These are phyloP conservation scores for Xylariaceae sp. DNA, from an alignment of 2,329 filamentous ascomycete species.

Conservation along the genomic window DNA sequence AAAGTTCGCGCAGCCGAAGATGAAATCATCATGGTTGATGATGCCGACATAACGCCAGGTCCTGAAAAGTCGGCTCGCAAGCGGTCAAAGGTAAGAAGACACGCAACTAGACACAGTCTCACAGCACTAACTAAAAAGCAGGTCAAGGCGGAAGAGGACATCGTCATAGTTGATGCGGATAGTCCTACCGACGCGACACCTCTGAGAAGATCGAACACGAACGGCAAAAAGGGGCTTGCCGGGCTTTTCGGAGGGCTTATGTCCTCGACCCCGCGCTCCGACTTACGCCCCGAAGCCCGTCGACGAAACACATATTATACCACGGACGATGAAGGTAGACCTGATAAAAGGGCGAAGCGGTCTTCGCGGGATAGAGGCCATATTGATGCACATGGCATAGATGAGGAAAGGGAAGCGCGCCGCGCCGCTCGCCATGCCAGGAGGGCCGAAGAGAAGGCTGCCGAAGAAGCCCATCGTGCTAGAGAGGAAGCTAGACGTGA, in stretches of 20 bases:
- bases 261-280: slow-evolving; percentile 48
- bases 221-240: slow-evolving; percentile 62
- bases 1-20: slow-evolving; percentile 50
- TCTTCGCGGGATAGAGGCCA: slow-evolving; percentile 47
- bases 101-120: neutral
- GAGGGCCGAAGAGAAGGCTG: slow-evolving; percentile 55
- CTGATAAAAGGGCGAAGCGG: slow-evolving; percentile 41
- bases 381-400: slow-evolving; percentile 53
- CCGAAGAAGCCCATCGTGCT: slow-evolving; percentile 57
- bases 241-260: slow-evolving; percentile 65
- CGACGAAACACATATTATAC: slow-evolving; percentile 54
- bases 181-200: slow-evolving; percentile 53
- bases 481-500: slow-evolving; percentile 62
- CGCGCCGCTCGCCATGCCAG: slow-evolving; percentile 64
- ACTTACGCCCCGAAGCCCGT: slow-evolving; percentile 47
- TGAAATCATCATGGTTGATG: slow-evolving; percentile 52
- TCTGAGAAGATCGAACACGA: slow-evolving; percentile 64
- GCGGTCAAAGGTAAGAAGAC: slow-evolving; percentile 51
- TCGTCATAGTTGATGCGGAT: slow-evolving; percentile 58
- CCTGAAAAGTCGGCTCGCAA: slow-evolving; percentile 52
- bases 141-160: slow-evolving; percentile 49
- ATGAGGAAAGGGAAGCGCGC: slow-evolving; percentile 63
- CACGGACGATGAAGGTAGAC: slow-evolving; percentile 53
- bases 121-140: slow-evolving; percentile 24
- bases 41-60: slow-evolving; percentile 42